These are phyloP conservation scores for Corymbia maculata DNA, from an alignment of 345 rosid species.

Conservation along the genomic window DNA sequence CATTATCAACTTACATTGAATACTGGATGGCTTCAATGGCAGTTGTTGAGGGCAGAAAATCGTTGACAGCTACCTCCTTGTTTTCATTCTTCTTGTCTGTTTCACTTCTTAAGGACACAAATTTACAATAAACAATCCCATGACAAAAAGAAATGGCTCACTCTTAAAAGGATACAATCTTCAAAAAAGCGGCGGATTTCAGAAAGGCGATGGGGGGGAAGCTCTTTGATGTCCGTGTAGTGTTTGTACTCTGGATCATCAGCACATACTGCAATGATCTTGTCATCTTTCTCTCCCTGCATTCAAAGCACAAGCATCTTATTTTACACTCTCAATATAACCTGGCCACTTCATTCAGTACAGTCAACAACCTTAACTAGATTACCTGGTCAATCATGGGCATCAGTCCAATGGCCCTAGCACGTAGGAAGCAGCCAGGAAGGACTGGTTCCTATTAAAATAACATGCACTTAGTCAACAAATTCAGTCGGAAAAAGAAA, in stretches of 20 bases:
- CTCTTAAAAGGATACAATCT: slow-evolving; percentile 63
- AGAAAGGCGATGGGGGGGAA: slow-evolving; percentile 90
- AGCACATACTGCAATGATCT: slow-evolving; percentile 93
- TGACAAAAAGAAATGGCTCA: neutral
- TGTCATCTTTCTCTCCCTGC: slow-evolving; percentile 97
- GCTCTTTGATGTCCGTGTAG: slow-evolving; percentile 78
- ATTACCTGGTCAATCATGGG: slow-evolving; percentile 96
- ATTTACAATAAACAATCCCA: neutral
- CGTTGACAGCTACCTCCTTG: slow-evolving; percentile 97
- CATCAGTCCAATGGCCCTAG: slow-evolving; percentile 95
- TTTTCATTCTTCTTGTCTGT: slow-evolving; percentile 96
- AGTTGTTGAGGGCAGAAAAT: slow-evolving; percentile 57
- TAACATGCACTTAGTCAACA: neutral
- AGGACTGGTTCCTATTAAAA: slow-evolving; percentile 79
- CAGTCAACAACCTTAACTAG: neutral
- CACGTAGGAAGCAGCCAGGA: slow-evolving; percentile 92
- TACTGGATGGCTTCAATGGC: slow-evolving; percentile 81
- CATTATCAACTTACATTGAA: slow-evolving; percentile 54
- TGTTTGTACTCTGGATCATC: slow-evolving; percentile 98
- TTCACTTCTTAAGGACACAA: neutral
- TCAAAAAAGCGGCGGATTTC: slow-evolving; percentile 96
- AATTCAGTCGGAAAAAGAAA: neutral
- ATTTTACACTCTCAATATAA: neutral
- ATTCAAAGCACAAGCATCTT: neutral
- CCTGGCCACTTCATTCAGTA: neutral